Evolutionary conservation across 305 asterid species (phyloP).

Genomic region (Salvia sclarea): DNA sequence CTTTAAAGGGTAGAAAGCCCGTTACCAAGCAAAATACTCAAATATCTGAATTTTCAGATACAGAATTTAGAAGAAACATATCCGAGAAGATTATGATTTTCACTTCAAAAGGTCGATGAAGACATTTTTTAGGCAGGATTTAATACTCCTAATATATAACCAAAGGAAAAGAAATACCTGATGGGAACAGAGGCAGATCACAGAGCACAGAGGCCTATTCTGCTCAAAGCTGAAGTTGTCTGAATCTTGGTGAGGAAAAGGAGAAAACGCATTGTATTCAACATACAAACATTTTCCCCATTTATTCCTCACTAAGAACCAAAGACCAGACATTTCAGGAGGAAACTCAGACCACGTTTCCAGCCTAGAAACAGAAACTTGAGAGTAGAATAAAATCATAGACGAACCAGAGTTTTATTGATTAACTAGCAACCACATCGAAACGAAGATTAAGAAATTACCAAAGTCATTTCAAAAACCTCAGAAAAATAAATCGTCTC

Average conservation of each 20-base stretch:
- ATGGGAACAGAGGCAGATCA: constrained; percentile 13
- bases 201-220: neutral
- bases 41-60: too few relatives aligned
- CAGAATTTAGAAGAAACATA: too few relatives aligned
- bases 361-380: constrained; percentile 29
- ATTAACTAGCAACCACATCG: constrained; percentile 48
- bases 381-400: constrained; percentile 10
- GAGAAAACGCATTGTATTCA: neutral
- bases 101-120: too few relatives aligned
- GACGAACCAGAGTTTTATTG: constrained; percentile 50
- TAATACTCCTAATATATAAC: too few relatives aligned
- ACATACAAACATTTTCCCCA: neutral
- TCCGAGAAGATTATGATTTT: too few relatives aligned
- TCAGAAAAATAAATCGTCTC: constrained; percentile 71
- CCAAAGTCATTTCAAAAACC: constrained; percentile 52
- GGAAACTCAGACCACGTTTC: constrained; percentile 2
- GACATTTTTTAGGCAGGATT: too few relatives aligned
- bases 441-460: constrained; percentile 34
- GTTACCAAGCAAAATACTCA: too few relatives aligned
- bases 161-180: constrained; percentile 26
- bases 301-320: constrained; percentile 34
- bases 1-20: too few relatives aligned
- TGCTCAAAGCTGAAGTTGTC: neutral
- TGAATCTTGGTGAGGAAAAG: constrained; percentile 29
- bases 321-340: constrained; percentile 25